These are phyloP conservation scores for Sporothrix pseudoabietina DNA, from an alignment of 2,329 filamentous ascomycete genomes.

Conservation along the genomic window DNA sequence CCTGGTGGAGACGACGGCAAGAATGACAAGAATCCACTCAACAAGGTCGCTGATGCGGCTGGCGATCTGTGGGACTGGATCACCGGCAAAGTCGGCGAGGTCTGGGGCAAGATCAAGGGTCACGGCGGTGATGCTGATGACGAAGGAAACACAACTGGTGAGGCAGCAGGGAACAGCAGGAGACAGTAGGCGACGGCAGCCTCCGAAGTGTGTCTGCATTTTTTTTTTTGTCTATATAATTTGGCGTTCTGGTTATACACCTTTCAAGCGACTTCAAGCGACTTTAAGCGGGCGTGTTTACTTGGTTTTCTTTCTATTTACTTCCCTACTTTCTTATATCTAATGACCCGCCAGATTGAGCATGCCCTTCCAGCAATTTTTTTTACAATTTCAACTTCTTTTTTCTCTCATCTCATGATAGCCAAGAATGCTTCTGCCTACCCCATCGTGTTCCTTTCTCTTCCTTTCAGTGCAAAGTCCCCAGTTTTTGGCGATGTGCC, in stretches of 20 bases:
- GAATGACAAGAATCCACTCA: constrained; percentile 38
- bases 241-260: background rate
- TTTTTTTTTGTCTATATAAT: background rate
- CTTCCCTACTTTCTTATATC: background rate
- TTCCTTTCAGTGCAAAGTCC: too few species aligned
- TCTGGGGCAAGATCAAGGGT: constrained; percentile 50
- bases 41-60: constrained; percentile 39
- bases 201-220: background rate
- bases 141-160: background rate
- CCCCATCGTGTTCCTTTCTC: background rate
- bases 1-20: constrained; percentile 31
- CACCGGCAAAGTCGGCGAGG: constrained; percentile 49
- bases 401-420: background rate
- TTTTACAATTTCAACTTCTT: background rate
- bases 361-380: background rate
- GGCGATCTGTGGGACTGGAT: constrained; percentile 56
- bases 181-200: background rate
- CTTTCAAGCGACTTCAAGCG: background rate
- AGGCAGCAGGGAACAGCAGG: background rate
- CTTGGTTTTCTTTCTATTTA: background rate
- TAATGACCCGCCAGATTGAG: background rate
- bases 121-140: constrained; percentile 17
- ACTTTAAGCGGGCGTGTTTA: background rate
- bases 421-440: background rate
- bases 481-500: background rate